These are phyloP conservation scores for Phytomonas francai DNA, from an alignment of 208 protist species.

Conservation along the genomic window DNA sequence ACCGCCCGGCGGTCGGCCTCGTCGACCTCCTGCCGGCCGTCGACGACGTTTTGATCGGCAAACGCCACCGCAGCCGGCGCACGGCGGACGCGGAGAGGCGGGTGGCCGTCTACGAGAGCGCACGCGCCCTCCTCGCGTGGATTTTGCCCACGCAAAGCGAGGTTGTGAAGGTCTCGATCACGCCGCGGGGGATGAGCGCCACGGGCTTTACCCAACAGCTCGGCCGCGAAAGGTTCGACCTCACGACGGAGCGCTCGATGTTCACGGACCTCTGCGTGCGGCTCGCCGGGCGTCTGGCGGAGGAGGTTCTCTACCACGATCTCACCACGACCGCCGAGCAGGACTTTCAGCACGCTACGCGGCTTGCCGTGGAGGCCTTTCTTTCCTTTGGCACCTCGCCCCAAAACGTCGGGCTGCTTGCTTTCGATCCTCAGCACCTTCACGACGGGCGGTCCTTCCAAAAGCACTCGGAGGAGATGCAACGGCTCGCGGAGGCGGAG, in stretches of 20 bases:
- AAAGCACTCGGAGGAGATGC: constrained; percentile 46
- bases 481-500: constrained; percentile 58
- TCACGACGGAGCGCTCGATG: constrained; percentile 85
- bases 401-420: constrained; percentile 48
- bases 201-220: constrained; percentile 82
- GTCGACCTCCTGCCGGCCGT: constrained; percentile 64
- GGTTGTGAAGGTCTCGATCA: constrained; percentile 96
- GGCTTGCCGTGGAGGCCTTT: constrained; percentile 57
- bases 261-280: constrained; percentile 89
- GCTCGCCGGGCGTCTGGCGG: constrained; percentile 94
- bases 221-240: constrained; percentile 66
- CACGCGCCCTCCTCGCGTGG: constrained; percentile 93
- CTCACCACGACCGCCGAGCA: constrained; percentile 87
- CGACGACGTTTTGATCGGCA: constrained; percentile 83
- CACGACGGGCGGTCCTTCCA: constrained; percentile 72
- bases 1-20: constrained; percentile 84
- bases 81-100: constrained; percentile 35
- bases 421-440: constrained; percentile 69
- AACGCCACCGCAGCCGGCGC: constrained; percentile 77
- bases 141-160: constrained; percentile 82
- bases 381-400: constrained; percentile 77
- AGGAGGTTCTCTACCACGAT: constrained; percentile 87
- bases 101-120: constrained; percentile 93
- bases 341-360: constrained; percentile 91
- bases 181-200: constrained; percentile 76